Base-by-base conservation (phyloP, 331 rosid species). In the Quercus phellos region DNA sequence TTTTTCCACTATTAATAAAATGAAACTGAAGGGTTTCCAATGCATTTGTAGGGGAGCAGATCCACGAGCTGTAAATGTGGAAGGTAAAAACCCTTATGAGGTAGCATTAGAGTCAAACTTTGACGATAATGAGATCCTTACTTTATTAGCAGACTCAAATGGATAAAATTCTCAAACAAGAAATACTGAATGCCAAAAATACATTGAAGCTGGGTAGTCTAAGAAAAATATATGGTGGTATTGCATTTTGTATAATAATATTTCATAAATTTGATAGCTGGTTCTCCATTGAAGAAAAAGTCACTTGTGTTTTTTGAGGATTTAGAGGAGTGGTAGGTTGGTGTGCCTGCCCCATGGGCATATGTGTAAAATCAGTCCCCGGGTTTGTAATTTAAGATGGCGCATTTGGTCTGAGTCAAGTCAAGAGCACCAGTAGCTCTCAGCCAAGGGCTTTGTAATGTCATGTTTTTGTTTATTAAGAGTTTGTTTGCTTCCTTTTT, bases 31-130 rank as follows among this genome's bases (percentile, higher is more conserved):
- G 69, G 55, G 60, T 43, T 66, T 54, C 27, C 24, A 13, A 69
- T 75, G 19, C 63, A 80, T 75, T 69, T 83, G 83, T 96, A 95
- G 99, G 91, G 98, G 99, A 43, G 98, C 96, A 4, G 90, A 95
- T 85, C 96, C 96, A 76, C 91, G 89, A 74, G 94, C 92, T 50
- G 88, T 89, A 38, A 90, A 91, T 72, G 93, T 90, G 60, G 90
- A 88, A 61, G 98, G 99, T 67, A 95, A 96, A 93, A 95, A 89
- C 30, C 91, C 97, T 3, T 72, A 90, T 32, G 91, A 90, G 83
- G 86, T 93, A 22, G 96, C 94, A 63, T 78, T 89, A 13, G 93
- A 89, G 81, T 85, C 90, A 6, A 95, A 93, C 82, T 86, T 84
- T 3, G 90, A 85, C 16, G 93, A 95, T 76, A 72, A 76, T 35